Evolutionary conservation across 1,139 yeast species (phyloP), one percentile per base, ranked within the genome.

Genomic region (Arxiozyma telluris): DNA sequence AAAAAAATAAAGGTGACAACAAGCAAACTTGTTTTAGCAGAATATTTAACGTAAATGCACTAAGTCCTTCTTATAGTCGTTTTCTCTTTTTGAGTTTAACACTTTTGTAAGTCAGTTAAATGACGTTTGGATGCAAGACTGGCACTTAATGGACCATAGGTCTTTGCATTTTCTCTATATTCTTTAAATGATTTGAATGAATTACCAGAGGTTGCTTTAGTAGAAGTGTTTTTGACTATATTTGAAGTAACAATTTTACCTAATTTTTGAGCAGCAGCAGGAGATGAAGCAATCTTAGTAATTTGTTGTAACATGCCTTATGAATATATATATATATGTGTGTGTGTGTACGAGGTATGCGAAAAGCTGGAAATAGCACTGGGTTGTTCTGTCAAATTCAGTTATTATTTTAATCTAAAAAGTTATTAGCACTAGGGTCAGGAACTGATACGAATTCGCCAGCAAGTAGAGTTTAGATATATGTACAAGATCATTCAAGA

Each of bases 71-170:
- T 8, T 15, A 2, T 34, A 34, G n/a, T 34, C 6, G 3, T 12
- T 34, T 34, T 12, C 17, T 34, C 8, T 15, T 15, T 30, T 15
- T 25, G 20, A 18, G 45, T 41, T 34, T 52, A 55, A 27, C 48
- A 41, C 45, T 47, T 44, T 11, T 52, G 46, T 6, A 50, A 49
- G 49, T 57, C 54, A 18, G 61, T 56, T 50, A 60, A 45, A 30
- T 60, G 59, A 49, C 62, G 60, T 46, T 54, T 59, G 1, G 60
- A 49, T 20, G 65, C 64, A 48, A 61, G 43, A 17, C 60, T 55
- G 1, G 64, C 66, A 50, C 64, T 59, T 50, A 64, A 53, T 12
- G 66, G 67, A n/a, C 67, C 67, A 50, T 63, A 64, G 17, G 65
- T 63, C 57, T 61, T 63, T 30, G 65, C 65, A 25, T 53, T 55